Percentiles rank a stretch among this genome's conserved stretches.
phyloP scores from a whole-genome alignment of 768 basidiomycete genomes.

The Trametes villosa region DNA sequence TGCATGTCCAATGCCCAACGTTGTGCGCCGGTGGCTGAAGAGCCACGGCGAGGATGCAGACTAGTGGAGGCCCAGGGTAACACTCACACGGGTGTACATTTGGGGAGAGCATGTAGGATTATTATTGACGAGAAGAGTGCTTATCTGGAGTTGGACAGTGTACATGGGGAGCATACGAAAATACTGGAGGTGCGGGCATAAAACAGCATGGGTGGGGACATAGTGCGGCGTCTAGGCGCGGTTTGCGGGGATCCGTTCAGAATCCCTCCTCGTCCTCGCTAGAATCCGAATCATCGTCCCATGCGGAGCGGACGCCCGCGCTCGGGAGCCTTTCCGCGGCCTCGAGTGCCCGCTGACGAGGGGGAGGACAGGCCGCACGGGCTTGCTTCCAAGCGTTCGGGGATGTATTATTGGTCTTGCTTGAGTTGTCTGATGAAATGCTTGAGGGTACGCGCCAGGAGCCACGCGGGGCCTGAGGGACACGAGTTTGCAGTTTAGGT shows the following conservation, averaged over 20 bases:
- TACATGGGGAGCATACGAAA: neutral
- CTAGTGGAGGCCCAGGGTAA: too few species aligned
- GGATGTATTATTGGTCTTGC: conserved; percentile 7
- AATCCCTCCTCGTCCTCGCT: conserved; percentile 2
- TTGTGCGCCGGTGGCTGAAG: conserved; percentile 63
- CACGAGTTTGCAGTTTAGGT: neutral
- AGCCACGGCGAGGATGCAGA: conserved; percentile 42
- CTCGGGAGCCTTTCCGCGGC: neutral
- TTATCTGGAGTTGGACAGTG: neutral
- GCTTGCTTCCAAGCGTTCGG: conserved; percentile 13
- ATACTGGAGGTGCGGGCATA: too few species aligned
- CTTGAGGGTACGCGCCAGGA: too few species aligned
- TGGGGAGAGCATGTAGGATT: neutral
- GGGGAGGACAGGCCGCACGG: neutral
- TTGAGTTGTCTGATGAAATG: conserved; percentile 7
- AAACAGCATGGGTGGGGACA: too few species aligned
- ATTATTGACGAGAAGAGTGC: neutral
- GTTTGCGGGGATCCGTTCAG: neutral
- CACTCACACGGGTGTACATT: too few species aligned
- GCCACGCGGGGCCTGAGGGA: neutral
- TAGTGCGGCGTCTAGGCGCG: neutral
- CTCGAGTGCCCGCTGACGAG: neutral
- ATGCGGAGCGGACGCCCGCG: neutral
- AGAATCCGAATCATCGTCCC: conserved; percentile 5
- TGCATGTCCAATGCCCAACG: conserved; percentile 60